Conservation (phyloP, 305 asterid species). For the Ilex paraguariensis region DNA sequence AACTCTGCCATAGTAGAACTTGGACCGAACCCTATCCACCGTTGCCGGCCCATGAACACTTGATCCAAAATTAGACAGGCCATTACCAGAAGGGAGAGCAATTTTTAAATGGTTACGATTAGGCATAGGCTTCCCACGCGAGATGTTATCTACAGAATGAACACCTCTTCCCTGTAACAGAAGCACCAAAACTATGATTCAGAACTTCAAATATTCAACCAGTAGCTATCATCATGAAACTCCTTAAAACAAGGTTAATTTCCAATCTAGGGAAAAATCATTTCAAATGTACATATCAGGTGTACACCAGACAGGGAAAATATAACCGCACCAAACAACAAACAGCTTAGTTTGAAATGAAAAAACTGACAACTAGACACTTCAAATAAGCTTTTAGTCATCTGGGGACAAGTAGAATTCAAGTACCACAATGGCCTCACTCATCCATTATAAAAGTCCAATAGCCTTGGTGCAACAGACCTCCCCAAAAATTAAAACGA, state of each 20-base stretch:
- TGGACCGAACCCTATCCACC: conserved; percentile 42
- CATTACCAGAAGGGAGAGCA: conserved; percentile 39
- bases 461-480: not conserved
- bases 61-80: conserved; percentile 38
- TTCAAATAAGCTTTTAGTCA: not conserved
- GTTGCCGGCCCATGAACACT: conserved; percentile 30
- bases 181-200: not conserved
- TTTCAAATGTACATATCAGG: no score
- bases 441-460: not conserved
- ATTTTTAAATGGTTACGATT: conserved; percentile 38
- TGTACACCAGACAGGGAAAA: no score
- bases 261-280: no score
- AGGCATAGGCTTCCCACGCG: conserved; percentile 39
- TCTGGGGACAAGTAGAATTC: not conserved
- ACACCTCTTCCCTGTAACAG: conserved; percentile 44
- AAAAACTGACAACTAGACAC: not conserved
- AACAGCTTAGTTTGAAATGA: no score
- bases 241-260: not conserved
- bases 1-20: conserved; percentile 33
- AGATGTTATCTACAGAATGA: conserved; percentile 41
- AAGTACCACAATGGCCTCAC: no score
- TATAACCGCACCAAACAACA: no score
- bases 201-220: not conserved
- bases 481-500: not conserved
- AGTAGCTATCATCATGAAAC: not conserved